Evolutionary conservation across 1,284 basidiomycete species (phyloP).

Genomic region (Boletellus sp.): DNA sequence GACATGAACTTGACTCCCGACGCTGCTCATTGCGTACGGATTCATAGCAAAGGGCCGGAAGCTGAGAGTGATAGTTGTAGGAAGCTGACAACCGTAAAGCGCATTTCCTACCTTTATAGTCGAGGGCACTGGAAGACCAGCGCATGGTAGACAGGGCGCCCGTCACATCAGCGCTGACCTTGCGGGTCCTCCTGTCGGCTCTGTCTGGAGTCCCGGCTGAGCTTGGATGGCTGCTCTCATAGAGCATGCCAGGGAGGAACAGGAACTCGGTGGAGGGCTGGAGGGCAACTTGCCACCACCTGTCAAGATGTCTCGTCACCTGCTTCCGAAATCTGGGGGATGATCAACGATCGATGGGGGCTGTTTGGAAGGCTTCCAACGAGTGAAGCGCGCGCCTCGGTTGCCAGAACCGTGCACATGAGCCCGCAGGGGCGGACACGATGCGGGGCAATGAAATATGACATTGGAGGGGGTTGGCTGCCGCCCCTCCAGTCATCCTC

Average conservation of each 20-base stretch:
- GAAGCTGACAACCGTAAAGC: background rate
- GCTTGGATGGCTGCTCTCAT: background rate
- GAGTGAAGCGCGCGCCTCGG: background rate
- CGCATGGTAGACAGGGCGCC: background rate
- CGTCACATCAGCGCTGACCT: background rate
- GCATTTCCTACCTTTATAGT: background rate
- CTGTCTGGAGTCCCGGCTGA: too few relatives aligned
- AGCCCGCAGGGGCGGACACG: background rate
- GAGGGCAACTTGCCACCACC: too few relatives aligned
- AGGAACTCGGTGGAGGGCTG: background rate
- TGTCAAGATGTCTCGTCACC: too few relatives aligned
- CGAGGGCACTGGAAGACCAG: constrained; percentile 2
- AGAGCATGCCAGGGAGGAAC: constrained; percentile 5
- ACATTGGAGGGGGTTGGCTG: background rate
- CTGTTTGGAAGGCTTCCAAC: background rate
- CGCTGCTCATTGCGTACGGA: constrained; percentile 2
- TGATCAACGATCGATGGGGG: too few relatives aligned
- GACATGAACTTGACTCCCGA: background rate
- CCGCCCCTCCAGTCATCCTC: background rate
- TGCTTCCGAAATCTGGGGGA: too few relatives aligned
- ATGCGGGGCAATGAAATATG: background rate
- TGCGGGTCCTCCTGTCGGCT: too few relatives aligned
- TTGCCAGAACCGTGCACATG: too few relatives aligned
- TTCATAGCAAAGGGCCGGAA: background rate
- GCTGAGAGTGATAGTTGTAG: background rate